phyloP scores from a whole-genome alignment of 1,139 yeast species.

The Diutina ranongensis region DNA sequence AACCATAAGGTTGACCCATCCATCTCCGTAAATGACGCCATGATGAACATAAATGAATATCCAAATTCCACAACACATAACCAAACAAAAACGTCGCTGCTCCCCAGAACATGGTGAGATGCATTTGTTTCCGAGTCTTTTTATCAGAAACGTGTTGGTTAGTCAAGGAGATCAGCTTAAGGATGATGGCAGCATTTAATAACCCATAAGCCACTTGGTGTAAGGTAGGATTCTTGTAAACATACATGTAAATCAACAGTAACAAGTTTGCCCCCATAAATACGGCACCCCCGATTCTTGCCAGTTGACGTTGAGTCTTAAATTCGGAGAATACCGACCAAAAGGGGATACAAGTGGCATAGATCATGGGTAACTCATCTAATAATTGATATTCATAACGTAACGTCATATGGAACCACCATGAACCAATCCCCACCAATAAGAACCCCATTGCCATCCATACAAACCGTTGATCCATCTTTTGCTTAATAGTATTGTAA shows the following conservation, averaged over 20 bases:
- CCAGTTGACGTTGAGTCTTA: slow-evolving; percentile 16
- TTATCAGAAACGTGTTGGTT: slow-evolving; percentile 37
- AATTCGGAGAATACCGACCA: slow-evolving; percentile 79
- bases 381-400: slow-evolving; percentile 77
- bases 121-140: slow-evolving; percentile 34
- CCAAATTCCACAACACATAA: slow-evolving; percentile 75
- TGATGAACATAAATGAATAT: slow-evolving; percentile 63
- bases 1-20: slow-evolving; percentile 79
- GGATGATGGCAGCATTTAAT: slow-evolving; percentile 51
- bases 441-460: slow-evolving; percentile 70
- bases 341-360: slow-evolving; percentile 91
- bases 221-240: slow-evolving; percentile 63
- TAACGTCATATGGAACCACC: slow-evolving; percentile 95
- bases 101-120: slow-evolving; percentile 47
- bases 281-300: slow-evolving; percentile 37
- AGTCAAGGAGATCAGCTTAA: slow-evolving; percentile 42
- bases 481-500: slow-evolving; percentile 44
- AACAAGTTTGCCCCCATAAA: slow-evolving; percentile 42
- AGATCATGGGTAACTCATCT: slow-evolving; percentile 96
- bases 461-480: slow-evolving; percentile 58
- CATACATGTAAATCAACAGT: slow-evolving; percentile 54
- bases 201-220: slow-evolving; percentile 74
- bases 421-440: slow-evolving; percentile 83
- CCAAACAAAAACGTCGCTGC: slow-evolving; percentile 59
- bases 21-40: slow-evolving; percentile 54